These are phyloP conservation scores for Magnolia kwangsiensis DNA, from an alignment of 164 flowering plant genomes.

Conservation along the genomic window DNA sequence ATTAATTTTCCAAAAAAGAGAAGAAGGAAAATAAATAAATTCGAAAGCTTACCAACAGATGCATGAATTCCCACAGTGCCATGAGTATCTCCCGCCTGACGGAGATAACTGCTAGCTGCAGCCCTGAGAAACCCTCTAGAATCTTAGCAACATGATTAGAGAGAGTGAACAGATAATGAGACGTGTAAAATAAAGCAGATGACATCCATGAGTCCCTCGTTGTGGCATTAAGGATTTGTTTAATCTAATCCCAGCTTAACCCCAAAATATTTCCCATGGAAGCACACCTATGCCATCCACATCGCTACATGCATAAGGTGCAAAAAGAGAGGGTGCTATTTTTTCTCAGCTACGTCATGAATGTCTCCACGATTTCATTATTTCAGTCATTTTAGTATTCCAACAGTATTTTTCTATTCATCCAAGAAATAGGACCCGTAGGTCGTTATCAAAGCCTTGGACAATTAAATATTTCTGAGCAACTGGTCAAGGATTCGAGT, in stretches of 20 bases:
- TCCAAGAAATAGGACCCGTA: no score
- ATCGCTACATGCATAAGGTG: not conserved
- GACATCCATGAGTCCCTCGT: not conserved
- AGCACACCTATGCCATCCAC: no score
- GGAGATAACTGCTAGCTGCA: conserved; percentile 76
- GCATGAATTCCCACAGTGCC: conserved; percentile 72
- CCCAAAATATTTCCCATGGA: no score
- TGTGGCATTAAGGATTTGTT: not conserved
- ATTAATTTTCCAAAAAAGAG: not conserved
- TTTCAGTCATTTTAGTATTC: no score
- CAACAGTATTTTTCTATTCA: no score
- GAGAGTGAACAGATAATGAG: not conserved
- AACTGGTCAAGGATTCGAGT: no score
- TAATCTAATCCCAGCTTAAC: no score
- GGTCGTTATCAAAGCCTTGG: no score
- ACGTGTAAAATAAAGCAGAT: not conserved
- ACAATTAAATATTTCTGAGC: no score
- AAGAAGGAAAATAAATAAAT: not conserved
- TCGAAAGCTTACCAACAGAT: conserved; percentile 60
- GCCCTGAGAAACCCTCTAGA: conserved; percentile 38
- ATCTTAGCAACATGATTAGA: not conserved
- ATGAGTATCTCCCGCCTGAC: conserved; percentile 72
- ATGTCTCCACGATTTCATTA: no score
- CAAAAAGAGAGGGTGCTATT: not conserved
- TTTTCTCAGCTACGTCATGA: not conserved